Evolutionary conservation across 306 rosid genomes (phyloP).

Genomic region (Lathyrus sativus): DNA sequence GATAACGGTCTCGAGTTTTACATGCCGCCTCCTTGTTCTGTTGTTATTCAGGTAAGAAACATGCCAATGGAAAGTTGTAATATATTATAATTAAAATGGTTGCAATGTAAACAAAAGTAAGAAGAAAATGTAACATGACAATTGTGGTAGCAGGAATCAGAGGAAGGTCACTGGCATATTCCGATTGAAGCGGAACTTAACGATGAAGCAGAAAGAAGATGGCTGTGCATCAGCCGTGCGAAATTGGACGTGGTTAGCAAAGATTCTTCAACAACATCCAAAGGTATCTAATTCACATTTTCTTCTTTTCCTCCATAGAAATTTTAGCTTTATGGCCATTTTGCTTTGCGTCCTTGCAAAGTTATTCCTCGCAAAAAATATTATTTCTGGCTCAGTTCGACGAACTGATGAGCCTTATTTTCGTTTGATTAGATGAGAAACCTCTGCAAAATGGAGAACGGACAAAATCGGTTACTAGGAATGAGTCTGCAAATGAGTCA

Average conservation of each 20-base stretch:
- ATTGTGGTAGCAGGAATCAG: constrained; percentile 78
- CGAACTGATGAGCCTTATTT: constrained; percentile 10
- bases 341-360: no score
- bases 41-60: constrained; percentile 78
- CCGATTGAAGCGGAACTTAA: constrained; percentile 69
- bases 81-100: constrained; percentile 5
- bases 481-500: constrained; percentile 36
- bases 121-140: constrained; percentile 30
- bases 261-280: constrained; percentile 41
- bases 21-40: constrained; percentile 94
- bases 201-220: constrained; percentile 67
- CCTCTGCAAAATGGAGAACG: constrained; percentile 37
- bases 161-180: constrained; percentile 86
- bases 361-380: no score
- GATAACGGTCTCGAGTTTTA: constrained; percentile 80
- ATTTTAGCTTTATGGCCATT: no score
- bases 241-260: constrained; percentile 40
- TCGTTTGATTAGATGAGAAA: constrained; percentile 39
- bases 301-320: no score
- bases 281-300: constrained; percentile 50
- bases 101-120: constrained; percentile 10
- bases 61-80: constrained; percentile 14
- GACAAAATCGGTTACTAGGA: constrained; percentile 39
- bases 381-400: constrained; percentile 4
- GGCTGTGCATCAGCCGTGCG: constrained; percentile 75